Evolutionary conservation across 495 filamentous ascomycete species (phyloP), one percentile per base, ranked within the genome.

Genomic region (Evernia prunastri): DNA sequence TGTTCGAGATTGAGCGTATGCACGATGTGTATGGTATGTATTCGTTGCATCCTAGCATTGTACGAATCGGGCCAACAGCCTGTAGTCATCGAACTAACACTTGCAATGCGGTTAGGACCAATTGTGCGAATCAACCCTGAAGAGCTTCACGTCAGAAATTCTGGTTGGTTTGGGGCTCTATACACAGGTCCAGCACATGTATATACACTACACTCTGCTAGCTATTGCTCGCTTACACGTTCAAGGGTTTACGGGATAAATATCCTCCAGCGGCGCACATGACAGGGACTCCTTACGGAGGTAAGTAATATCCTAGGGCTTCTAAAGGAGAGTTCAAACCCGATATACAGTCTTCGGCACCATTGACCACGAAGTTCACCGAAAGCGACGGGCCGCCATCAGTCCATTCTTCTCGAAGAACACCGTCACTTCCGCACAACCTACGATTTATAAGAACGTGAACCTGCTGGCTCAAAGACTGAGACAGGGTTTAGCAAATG

Each of bases 291-390:
- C 31, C 56, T 56, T 36, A 27, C 67, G 59, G 67, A 70, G 27
- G 72, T 75, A 59, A 29, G 57, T 61, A n/a, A 29, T 25, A 61
- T 47, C 23, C 25, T 29, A 15, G 23, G 13, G 45, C 42, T 18
- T 23, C 25, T 61, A 13, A 27, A 23, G 18, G 12, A 11, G 29
- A 20, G 13, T 23, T 2, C 56, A 35, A 25, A 39, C 29, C 33
- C 11, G 10, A 18, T 3, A 31, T 15, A 9, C 71, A 20, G 71
- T 60, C 3, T 78, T 80, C 60, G 71, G 69, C 12, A 79, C 80
- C 1, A 65, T 76, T n/a, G 43, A 68, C 5, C 79, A 82, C 66
- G 74, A 80, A n/a, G 58, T 73, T 13, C 80, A 82, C 69, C 72
- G 73, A 13, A 54, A 72, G 39, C 70, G 79, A 0, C 72, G 77